phyloP scores from a whole-genome alignment of 164 flowering plant genomes.

The Cinnamomum micranthum region DNA sequence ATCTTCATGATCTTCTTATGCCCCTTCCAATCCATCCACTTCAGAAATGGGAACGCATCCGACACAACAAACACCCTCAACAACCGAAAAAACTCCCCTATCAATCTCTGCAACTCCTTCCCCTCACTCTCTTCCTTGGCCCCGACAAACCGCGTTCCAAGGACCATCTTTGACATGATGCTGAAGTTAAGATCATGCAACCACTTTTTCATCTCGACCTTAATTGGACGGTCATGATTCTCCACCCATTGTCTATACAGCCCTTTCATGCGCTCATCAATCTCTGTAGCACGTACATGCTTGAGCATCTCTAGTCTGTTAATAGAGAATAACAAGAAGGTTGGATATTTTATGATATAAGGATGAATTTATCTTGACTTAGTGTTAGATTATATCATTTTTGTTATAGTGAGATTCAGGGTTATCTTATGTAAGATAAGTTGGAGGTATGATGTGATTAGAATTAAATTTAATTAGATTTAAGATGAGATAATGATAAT shows the following conservation, averaged over 20 bases:
- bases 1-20: conserved; percentile 16
- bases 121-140: not conserved
- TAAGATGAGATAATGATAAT: too few species aligned
- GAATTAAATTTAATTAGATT: too few species aligned
- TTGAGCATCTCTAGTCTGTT: conserved; percentile 4
- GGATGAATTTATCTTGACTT: not conserved
- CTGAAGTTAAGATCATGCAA: not conserved
- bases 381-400: too few species aligned
- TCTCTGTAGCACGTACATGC: not conserved
- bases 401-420: not conserved
- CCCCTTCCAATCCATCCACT: conserved; percentile 35
- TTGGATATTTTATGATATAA: too few species aligned
- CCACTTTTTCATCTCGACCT: conserved; percentile 2
- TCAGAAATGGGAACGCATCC: conserved; percentile 29
- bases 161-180: not conserved
- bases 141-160: not conserved
- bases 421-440: not conserved
- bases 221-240: not conserved
- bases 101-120: not conserved
- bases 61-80: conserved; percentile 16
- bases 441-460: too few species aligned
- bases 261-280: not conserved
- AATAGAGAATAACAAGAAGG: too few species aligned
- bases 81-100: conserved; percentile 11
- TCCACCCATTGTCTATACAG: not conserved